These are phyloP conservation scores for Coemansia sp. DNA, from an alignment of 192 early-diverging fungal species.

Conservation along the genomic window DNA sequence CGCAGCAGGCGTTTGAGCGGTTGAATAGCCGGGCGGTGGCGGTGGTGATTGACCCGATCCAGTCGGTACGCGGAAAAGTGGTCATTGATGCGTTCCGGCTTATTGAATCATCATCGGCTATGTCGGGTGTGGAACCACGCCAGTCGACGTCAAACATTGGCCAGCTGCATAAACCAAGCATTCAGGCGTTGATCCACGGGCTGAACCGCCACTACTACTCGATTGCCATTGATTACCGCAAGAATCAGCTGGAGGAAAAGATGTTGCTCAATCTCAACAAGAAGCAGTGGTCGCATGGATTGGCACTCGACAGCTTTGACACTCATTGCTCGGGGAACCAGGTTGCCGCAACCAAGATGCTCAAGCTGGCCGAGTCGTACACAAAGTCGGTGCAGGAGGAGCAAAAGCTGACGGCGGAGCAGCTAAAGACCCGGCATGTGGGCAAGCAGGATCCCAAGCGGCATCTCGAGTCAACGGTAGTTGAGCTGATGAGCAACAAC, in stretches of 20 bases:
- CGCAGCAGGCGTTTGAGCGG: conserved; percentile 96
- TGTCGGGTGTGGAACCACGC: conserved; percentile 89
- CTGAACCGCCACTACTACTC: conserved; percentile 99
- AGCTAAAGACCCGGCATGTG: conserved; percentile 98
- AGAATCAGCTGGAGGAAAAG: conserved; percentile 99
- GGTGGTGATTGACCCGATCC: conserved; percentile 98
- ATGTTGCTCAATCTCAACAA: conserved; percentile 99
- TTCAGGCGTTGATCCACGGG: conserved; percentile 97
- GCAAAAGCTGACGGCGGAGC: conserved; percentile 85
- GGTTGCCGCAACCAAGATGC: conserved; percentile 84
- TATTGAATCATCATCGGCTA: conserved; percentile 84
- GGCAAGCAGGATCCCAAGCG: conserved; percentile 99
- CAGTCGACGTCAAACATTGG: conserved; percentile 99
- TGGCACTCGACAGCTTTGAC: conserved; percentile 79
- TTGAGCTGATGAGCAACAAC: conserved; percentile 90
- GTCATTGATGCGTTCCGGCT: conserved; percentile 99
- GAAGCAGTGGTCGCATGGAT: conserved; percentile 98
- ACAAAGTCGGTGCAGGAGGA: conserved; percentile 99
- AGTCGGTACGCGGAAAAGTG: conserved; percentile 99
- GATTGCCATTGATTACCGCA: conserved; percentile 98
- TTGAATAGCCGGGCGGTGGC: conserved; percentile 93
- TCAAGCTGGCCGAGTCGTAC: conserved; percentile 85
- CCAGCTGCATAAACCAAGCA: conserved; percentile 94
- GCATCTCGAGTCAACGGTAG: conserved; percentile 92
- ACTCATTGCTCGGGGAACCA: conserved; percentile 83